Evolutionary conservation across 768 basidiomycete species (phyloP).

Genomic region (Termitomyces eurrhizus): DNA sequence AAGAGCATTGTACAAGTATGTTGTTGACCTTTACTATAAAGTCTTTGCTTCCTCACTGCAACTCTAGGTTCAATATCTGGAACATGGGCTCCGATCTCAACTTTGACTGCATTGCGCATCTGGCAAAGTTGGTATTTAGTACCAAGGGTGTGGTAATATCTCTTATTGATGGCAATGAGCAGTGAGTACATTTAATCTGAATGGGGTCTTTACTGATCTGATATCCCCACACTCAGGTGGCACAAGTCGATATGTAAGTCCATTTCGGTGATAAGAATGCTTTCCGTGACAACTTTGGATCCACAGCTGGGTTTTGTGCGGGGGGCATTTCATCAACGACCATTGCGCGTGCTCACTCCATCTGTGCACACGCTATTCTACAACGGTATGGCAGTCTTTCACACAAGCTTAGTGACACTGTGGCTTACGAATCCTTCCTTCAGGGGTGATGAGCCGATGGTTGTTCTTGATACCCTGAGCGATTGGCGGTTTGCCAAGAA

Average conservation of each 20-base stretch:
- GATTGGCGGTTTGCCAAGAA: slow-evolving; percentile 91
- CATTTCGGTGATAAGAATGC: not conserved
- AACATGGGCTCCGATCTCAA: slow-evolving; percentile 83
- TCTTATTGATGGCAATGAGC: slow-evolving; percentile 79
- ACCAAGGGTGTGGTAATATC: slow-evolving; percentile 83
- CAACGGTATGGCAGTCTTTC: slow-evolving; percentile 48
- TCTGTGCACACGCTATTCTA: slow-evolving; percentile 81
- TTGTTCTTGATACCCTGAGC: slow-evolving; percentile 69
- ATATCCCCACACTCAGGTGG: slow-evolving; percentile 48
- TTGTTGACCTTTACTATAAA: slow-evolving; percentile 1
- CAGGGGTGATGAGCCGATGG: slow-evolving; percentile 84
- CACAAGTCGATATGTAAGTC: slow-evolving; percentile 82
- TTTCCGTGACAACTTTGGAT: not conserved
- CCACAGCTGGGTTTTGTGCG: slow-evolving; percentile 13
- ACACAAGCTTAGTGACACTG: not conserved
- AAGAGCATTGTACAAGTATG: slow-evolving; percentile 81
- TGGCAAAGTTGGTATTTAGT: slow-evolving; percentile 90
- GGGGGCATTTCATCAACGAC: slow-evolving; percentile 40
- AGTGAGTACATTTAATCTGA: slow-evolving; percentile 43
- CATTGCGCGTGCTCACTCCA: slow-evolving; percentile 57
- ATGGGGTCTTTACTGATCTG: not conserved
- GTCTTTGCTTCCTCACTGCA: not conserved
- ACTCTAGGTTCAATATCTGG: slow-evolving; percentile 78
- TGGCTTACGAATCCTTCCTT: slow-evolving; percentile 1
- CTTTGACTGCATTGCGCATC: slow-evolving; percentile 91